Conservation (phyloP, 176 grass and related monocot genomes). For the Oryza meyeriana region DNA sequence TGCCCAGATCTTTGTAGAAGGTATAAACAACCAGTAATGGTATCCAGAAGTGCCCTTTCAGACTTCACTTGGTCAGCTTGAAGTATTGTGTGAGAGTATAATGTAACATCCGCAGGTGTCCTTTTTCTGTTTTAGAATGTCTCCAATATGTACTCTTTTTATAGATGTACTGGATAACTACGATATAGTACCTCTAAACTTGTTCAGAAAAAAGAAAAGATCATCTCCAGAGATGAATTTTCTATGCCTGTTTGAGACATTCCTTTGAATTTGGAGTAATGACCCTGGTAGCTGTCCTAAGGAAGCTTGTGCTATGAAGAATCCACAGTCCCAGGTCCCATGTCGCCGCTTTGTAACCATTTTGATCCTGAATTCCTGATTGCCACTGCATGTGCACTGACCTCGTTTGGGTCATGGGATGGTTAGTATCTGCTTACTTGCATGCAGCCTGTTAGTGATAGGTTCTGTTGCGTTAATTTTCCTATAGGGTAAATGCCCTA, state of each 20-base stretch:
- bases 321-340: not conserved
- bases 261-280: not conserved
- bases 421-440: not conserved
- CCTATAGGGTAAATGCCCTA: too few species aligned
- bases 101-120: not conserved
- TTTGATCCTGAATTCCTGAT: not conserved
- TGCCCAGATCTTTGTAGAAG: not conserved
- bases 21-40: not conserved
- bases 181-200: too few species aligned
- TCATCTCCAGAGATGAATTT: too few species aligned
- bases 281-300: too few species aligned
- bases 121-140: too few species aligned
- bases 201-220: not conserved
- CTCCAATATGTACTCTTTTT: too few species aligned
- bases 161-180: too few species aligned
- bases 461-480: not conserved
- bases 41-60: not conserved
- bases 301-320: not conserved
- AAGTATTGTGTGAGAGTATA: not conserved
- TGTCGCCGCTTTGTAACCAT: not conserved
- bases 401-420: not conserved
- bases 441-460: not conserved
- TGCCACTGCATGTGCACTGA: not conserved
- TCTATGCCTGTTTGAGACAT: not conserved
- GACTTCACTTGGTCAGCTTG: not conserved